Percentiles rank a stretch among this genome's conserved stretches.
Conservation (phyloP, 192 early-diverging fungal species). For the Cetraspora pellucida region DNA sequence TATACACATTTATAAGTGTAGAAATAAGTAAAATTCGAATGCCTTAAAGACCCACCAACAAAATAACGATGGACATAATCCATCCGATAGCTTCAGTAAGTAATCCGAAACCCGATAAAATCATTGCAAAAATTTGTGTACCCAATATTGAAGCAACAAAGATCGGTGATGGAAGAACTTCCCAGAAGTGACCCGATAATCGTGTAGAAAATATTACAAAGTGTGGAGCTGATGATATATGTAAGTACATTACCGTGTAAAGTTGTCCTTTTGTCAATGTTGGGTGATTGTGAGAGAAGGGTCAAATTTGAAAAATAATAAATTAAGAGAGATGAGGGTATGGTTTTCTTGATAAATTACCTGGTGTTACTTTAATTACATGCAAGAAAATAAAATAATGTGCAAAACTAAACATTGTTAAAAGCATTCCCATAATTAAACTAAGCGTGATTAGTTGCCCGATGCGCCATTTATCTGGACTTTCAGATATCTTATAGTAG, state of each 20-base stretch:
- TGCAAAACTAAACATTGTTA: conserved; percentile 5
- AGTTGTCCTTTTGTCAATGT: conserved; percentile 38
- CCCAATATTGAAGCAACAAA: conserved; percentile 82
- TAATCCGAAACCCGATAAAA: conserved; percentile 69
- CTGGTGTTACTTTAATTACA: neutral
- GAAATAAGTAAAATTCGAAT: neutral
- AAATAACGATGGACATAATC: conserved; percentile 59
- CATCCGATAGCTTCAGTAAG: conserved; percentile 72
- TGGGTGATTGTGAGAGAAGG: neutral
- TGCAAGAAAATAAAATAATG: neutral
- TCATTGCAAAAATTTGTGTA: conserved; percentile 89
- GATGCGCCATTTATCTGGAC: too few species aligned
- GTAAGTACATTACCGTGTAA: conserved; percentile 91
- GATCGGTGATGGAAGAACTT: conserved; percentile 74
- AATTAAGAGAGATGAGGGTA: neutral
- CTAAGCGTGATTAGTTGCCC: conserved; percentile 50
- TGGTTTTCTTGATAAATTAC: neutral
- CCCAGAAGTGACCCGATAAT: conserved; percentile 83
- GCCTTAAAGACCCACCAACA: neutral
- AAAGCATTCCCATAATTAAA: conserved; percentile 72
- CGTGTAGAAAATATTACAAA: conserved; percentile 96
- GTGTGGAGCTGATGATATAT: conserved; percentile 90
- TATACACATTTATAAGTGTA: conserved; percentile 39
- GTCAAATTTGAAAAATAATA: neutral
- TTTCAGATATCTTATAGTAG: too few species aligned